A percentile compares a stretch with the other conserved stretches of the same genome.
Evolutionary conservation across 2,329 filamentous ascomycete genomes (phyloP).

Genomic region (Fusarium zealandicum): DNA sequence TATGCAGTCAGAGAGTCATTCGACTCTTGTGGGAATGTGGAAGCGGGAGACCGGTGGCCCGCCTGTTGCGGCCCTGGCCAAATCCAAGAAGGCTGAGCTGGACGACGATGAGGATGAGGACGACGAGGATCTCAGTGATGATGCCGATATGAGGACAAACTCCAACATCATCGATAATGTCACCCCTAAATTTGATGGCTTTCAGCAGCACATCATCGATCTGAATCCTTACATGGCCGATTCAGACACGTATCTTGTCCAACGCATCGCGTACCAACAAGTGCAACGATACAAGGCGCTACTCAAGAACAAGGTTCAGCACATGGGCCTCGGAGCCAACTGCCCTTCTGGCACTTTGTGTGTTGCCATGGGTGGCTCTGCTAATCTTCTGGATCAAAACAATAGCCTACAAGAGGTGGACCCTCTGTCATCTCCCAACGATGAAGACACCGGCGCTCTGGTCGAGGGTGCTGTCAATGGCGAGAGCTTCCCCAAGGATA

Average conservation of each 20-base stretch:
- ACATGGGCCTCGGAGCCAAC: conserved; percentile 66
- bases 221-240: conserved; percentile 75
- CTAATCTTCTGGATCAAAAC: conserved; percentile 66
- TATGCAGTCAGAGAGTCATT: conserved; percentile 47
- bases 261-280: conserved; percentile 85
- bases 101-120: conserved; percentile 65
- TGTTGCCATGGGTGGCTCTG: conserved; percentile 70
- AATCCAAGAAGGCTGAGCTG: conserved; percentile 30
- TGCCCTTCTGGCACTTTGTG: conserved; percentile 72
- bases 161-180: conserved; percentile 72
- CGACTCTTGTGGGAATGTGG: conserved; percentile 59
- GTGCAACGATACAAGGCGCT: conserved; percentile 79
- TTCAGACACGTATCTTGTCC: conserved; percentile 69
- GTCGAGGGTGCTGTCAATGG: conserved; percentile 73
- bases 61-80: conserved; percentile 58
- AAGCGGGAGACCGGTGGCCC: conserved; percentile 59
- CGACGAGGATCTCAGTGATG: conserved; percentile 62
- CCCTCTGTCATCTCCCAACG: conserved; percentile 57
- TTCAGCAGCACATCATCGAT: conserved; percentile 74
- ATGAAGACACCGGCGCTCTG: conserved; percentile 70
- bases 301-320: conserved; percentile 73
- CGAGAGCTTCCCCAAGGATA: conserved; percentile 80
- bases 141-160: conserved; percentile 67
- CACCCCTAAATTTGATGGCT: conserved; percentile 76
- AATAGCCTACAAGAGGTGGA: conserved; percentile 67